Percentiles rank a stretch among this genome's conserved stretches.
Evolutionary conservation across 106 monocot species (phyloP).

Genomic region (Phalaenopsis equestris): DNA sequence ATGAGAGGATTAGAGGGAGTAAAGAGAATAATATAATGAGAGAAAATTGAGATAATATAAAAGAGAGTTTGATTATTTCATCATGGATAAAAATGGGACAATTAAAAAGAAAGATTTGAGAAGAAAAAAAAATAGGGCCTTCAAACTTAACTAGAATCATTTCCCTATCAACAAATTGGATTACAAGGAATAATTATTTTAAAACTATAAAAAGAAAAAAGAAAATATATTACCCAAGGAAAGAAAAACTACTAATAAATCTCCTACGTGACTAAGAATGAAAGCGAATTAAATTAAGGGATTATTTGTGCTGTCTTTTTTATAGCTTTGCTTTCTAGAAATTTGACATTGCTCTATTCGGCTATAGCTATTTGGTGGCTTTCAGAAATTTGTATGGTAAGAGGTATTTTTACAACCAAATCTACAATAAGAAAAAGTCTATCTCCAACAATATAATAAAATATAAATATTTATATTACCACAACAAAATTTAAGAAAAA

Average conservation of each 20-base stretch:
- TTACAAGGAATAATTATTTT: background rate
- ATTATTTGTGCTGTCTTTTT: too few relatives aligned
- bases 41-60: background rate
- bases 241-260: background rate
- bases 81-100: background rate
- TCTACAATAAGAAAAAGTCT: too few relatives aligned
- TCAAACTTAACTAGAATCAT: background rate
- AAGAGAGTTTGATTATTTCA: background rate
- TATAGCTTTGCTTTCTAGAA: too few relatives aligned
- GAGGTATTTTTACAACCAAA: too few relatives aligned
- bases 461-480: too few relatives aligned
- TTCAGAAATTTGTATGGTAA: too few relatives aligned
- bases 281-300: background rate
- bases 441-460: too few relatives aligned
- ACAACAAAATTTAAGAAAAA: too few relatives aligned
- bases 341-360: too few relatives aligned
- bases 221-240: background rate
- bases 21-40: background rate
- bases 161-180: background rate
- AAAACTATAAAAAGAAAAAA: background rate
- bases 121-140: background rate
- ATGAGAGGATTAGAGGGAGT: background rate
- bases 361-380: too few relatives aligned
- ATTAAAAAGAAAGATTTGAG: background rate
- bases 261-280: background rate